A percentile compares a stretch with the other conserved stretches of the same genome.
Evolutionary conservation across 148 eudicot genomes (phyloP).

Genomic region (Chenopodium album): DNA sequence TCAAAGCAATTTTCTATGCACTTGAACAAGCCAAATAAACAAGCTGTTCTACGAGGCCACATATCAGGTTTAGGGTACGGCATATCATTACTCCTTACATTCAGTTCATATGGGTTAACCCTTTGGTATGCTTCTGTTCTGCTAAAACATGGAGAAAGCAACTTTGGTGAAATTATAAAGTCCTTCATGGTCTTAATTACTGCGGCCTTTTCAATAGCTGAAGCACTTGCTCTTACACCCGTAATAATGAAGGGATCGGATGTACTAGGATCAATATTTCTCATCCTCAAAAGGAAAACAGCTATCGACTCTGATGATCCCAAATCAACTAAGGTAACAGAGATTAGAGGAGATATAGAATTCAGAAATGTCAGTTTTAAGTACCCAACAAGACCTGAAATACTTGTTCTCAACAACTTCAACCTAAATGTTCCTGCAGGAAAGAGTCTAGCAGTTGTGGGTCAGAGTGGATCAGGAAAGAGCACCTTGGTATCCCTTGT

Average conservation of each 20-base stretch:
- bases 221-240: conserved; percentile 69
- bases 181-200: conserved; percentile 66
- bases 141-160: conserved; percentile 33
- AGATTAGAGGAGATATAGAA: conserved; percentile 53
- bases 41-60: conserved; percentile 59
- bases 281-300: conserved; percentile 47
- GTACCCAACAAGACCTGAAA: conserved; percentile 65
- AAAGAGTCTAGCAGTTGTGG: conserved; percentile 64
- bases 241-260: conserved; percentile 63
- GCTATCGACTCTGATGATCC: conserved; percentile 46
- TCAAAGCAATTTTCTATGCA: conserved; percentile 38
- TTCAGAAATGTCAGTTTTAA: conserved; percentile 49
- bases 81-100: conserved; percentile 48
- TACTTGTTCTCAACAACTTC: conserved; percentile 44
- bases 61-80: conserved; percentile 69
- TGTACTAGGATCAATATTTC: conserved; percentile 55
- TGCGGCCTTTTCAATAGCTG: conserved; percentile 63
- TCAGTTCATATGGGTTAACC: conserved; percentile 55
- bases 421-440: conserved; percentile 49
- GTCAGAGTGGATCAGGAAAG: conserved; percentile 82
- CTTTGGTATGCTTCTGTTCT: conserved; percentile 72
- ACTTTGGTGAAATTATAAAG: conserved; percentile 55
- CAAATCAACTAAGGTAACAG: conserved; percentile 23
- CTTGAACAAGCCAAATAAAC: conserved; percentile 49
- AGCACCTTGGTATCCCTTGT: conserved; percentile 57